Evolutionary conservation across 768 basidiomycete genomes (phyloP), one percentile per base, ranked within the genome.

Genomic region (Dioszegia aurantiaca): DNA sequence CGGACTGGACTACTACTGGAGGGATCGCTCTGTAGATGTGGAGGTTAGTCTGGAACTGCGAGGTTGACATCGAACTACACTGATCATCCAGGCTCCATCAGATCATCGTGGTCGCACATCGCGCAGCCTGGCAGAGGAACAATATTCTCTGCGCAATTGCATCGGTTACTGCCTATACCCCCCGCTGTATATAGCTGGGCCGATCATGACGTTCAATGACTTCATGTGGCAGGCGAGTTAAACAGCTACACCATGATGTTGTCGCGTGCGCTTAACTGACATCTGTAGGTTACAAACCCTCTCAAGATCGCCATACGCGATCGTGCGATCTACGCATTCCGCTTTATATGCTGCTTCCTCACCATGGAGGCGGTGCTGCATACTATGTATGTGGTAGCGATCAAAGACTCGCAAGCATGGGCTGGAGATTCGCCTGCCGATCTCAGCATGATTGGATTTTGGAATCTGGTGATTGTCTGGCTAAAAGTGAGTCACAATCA

Each of bases 391-490:
- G 87, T 95, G 27, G 90, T 94, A 19, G 94, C 93, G 2, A 94
- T 97, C 79, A 97, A 97, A 76, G 90, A 94, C 63, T 48, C 63
- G 0, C 56, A 63, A 10, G 75, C 72, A 2, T 97, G 93, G 94
- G 63, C 72, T 3, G 88, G 87, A 4, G 83, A 86, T 66, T 83
- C 84, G 0, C 86, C 91, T 0, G 83, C 86, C 8, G 82, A 97
- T 72, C 81, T 98, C 19, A 85, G 85, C 66, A 88, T 95, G 87
- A 84, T 97, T 44, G 92, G 94, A 0, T 93, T 95, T 69, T 98
- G 93, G 94, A 97, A 94, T 72, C 81, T 98, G 45, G 87, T 94
- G 26, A 80, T 97, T 30, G 89, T 97, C 1, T 98, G 94, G 95
- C 79, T 98, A 1, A 98, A 98, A 84, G 93, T 90, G 65, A 16